Evolutionary conservation across 2,329 filamentous ascomycete species (phyloP), one percentile per base, ranked within the genome.

Genomic region (Beauveria sp.): DNA sequence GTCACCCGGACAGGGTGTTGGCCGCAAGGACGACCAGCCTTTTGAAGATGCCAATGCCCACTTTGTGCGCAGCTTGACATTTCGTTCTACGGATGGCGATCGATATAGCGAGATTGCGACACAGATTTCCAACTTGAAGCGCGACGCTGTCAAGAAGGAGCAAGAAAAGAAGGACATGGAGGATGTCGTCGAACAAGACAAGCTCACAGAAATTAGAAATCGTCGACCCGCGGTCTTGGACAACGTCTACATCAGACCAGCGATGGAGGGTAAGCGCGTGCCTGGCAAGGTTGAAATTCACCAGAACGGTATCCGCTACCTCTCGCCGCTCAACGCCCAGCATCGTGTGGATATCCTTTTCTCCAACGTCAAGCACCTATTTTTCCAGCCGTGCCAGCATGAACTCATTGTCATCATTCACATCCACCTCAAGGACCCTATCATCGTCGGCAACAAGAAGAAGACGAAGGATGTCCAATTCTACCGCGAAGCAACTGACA

Each of bases 161-260:
- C 92, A 97, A 70, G 93, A 97, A 76, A 97, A 97, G 85, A 99
- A 99, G 78, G 93, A 99, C 68, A 89, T 99, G 89, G 94, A 99
- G 72, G 94, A 99, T 74, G 94, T 99, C 24, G 92, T 99, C 6
- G 94, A 97, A 75, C 94, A 99, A 74, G 94, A 99, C 73, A 99
- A 99, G 79, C 85, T 99, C 57, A 81, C 96, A 67, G 92, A 97
- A 71, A 92, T 97, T 67, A 84, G 94, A 80, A 96, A 94, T 75
- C 92, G 94, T 65, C 91, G 94, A 61, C 94, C 94, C 40, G 85
- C 89, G 66, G 89, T 93, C 63, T 83, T 99, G 69, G 91, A 96
- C 64, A 94, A 97, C 71, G 91, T 99, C 68, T 99, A 93, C 73
- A 90, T 99, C 66, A 90, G 94, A 61, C 94, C 94, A 55, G 91